Evolutionary conservation across 1,284 basidiomycete genomes (phyloP).

Genomic region (Schizophyllum amplum): DNA sequence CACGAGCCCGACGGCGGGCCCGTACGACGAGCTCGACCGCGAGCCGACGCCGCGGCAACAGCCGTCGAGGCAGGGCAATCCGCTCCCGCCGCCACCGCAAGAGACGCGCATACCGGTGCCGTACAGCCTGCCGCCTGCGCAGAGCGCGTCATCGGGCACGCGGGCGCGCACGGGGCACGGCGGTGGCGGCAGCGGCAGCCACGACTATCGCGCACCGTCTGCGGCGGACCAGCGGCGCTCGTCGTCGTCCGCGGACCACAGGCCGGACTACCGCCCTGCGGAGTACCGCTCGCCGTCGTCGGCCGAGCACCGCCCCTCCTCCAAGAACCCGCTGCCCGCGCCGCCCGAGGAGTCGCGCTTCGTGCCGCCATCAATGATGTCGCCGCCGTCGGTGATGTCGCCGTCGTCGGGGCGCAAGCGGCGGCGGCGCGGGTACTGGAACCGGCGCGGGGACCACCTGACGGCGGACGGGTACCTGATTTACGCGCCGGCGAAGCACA

Average conservation of each 20-base stretch:
- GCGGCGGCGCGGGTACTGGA: slow-evolving; percentile 56
- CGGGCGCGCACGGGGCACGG: background rate
- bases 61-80: background rate
- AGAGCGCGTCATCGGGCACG: slow-evolving; percentile 1
- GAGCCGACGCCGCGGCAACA: background rate
- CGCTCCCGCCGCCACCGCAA: slow-evolving; percentile 3
- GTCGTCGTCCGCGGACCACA: background rate
- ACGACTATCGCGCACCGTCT: slow-evolving; percentile 2
- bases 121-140: background rate
- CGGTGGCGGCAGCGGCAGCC: background rate
- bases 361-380: slow-evolving; percentile 2
- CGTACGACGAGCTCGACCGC: background rate
- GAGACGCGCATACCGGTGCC: background rate
- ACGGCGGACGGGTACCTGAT: slow-evolving; percentile 46
- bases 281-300: slow-evolving; percentile 3
- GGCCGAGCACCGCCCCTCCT: slow-evolving; percentile 5
- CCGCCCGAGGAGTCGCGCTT: slow-evolving; percentile 10
- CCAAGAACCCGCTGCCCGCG: slow-evolving; percentile 10
- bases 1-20: background rate
- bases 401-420: slow-evolving; percentile 12
- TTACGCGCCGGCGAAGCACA: slow-evolving; percentile 44
- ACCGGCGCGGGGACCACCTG: slow-evolving; percentile 59
- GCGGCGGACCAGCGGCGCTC: background rate
- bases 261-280: background rate
- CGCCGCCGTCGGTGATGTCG: slow-evolving; percentile 2